Percentiles rank a stretch among this genome's conserved stretches.
These are phyloP conservation scores for Chalciporus sphaerocephalus DNA, from an alignment of 768 basidiomycete species.

Conservation along the genomic window DNA sequence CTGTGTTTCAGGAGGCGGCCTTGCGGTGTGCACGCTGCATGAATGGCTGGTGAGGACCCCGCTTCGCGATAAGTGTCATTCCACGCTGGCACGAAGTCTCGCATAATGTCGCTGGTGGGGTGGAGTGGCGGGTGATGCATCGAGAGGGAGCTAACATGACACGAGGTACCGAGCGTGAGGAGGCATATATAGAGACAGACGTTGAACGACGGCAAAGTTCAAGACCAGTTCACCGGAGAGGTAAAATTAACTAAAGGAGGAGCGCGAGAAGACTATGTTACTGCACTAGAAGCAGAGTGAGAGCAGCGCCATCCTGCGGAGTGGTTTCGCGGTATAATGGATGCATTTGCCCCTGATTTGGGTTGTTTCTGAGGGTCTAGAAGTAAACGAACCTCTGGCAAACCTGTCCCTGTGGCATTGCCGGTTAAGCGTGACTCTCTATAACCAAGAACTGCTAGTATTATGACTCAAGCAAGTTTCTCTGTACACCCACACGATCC, in stretches of 20 bases:
- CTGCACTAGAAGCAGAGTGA: background rate
- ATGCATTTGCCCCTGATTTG: background rate
- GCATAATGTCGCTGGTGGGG: constrained; percentile 6
- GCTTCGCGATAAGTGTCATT: background rate
- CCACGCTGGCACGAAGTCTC: background rate
- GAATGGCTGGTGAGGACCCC: constrained; percentile 3
- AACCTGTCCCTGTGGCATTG: background rate
- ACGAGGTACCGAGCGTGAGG: background rate
- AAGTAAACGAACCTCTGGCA: no score
- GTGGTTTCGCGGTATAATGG: background rate
- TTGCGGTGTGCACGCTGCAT: constrained; percentile 9
- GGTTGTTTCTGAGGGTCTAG: no score
- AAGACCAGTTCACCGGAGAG: constrained; percentile 19
- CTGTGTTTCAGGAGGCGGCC: constrained; percentile 16
- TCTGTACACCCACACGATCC: no score
- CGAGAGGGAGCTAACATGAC: constrained; percentile 3
- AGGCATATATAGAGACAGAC: constrained; percentile 26
- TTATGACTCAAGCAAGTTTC: no score
- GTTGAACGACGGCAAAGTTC: constrained; percentile 18
- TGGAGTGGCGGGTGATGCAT: constrained; percentile 14
- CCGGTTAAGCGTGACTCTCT: background rate
- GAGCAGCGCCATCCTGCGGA: background rate
- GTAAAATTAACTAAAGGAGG: constrained; percentile 14
- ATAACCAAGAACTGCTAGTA: background rate
- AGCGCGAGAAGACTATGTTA: constrained; percentile 10